These are phyloP conservation scores for Nemania abortiva DNA, from an alignment of 2,329 filamentous ascomycete genomes.

Conservation along the genomic window DNA sequence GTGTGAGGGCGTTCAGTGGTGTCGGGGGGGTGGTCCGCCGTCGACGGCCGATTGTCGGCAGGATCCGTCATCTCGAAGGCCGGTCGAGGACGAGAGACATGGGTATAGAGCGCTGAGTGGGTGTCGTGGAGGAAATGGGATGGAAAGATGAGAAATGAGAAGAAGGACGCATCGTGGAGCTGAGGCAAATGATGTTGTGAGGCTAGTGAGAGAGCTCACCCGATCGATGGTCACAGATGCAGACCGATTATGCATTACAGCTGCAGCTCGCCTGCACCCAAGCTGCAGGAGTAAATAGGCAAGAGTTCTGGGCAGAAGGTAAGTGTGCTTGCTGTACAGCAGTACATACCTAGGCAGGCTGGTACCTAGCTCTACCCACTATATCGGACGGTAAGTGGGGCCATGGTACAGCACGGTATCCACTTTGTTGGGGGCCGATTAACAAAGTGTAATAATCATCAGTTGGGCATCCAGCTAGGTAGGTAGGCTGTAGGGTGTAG, in stretches of 20 bases:
- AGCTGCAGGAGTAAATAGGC: conserved; percentile 33
- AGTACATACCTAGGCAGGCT: too few relatives aligned
- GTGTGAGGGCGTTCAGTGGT: conserved; percentile 39
- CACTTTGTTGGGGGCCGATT: conserved; percentile 14
- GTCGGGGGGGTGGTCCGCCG: conserved; percentile 39
- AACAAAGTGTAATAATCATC: not conserved
- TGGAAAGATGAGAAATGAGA: conserved; percentile 24
- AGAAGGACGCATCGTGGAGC: conserved; percentile 46
- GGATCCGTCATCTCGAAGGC: conserved; percentile 49
- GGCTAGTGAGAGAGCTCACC: conserved; percentile 27
- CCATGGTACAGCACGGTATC: not conserved
- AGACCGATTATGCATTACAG: conserved; percentile 32
- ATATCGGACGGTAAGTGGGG: conserved; percentile 35
- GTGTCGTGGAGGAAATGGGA: conserved; percentile 16
- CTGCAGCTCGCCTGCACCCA: conserved; percentile 38
- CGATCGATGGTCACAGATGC: conserved; percentile 30
- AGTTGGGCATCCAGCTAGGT: not conserved
- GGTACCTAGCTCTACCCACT: conserved; percentile 20
- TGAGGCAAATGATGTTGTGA: conserved; percentile 12
- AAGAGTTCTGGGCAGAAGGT: conserved; percentile 7
- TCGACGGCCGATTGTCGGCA: conserved; percentile 40
- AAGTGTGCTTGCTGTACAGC: not conserved
- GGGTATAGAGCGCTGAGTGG: conserved; percentile 30
- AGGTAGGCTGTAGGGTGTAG: conserved; percentile 9
- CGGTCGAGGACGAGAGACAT: conserved; percentile 39